A percentile compares a stretch with the other conserved stretches of the same genome.
Conservation (phyloP, 441 rosid species). For the Euphorbia corollata region DNA sequence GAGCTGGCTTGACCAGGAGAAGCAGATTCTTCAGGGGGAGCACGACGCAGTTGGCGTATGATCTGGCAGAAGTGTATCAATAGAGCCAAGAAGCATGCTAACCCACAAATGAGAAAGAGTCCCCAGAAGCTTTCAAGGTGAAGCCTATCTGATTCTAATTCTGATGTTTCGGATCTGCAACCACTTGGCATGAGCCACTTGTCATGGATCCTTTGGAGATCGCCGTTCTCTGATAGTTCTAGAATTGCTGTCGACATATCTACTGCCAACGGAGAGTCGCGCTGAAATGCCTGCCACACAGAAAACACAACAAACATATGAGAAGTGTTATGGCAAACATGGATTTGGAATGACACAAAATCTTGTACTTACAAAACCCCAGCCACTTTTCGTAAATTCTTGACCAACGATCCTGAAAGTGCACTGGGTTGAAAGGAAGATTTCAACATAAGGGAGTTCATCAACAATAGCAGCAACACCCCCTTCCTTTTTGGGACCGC, state of each 20-base stretch:
- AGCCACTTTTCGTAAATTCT: background rate
- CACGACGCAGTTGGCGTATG: conserved; percentile 22
- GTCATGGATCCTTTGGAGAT: conserved; percentile 2
- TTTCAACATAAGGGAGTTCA: background rate
- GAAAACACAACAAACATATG: too few relatives aligned
- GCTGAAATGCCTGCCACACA: background rate
- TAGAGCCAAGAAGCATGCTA: conserved; percentile 66
- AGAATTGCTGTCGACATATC: conserved; percentile 5
- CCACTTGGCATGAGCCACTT: conserved; percentile 33
- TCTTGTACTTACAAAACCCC: background rate
- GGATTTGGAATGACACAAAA: too few relatives aligned
- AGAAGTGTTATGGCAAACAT: too few relatives aligned
- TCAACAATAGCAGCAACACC: background rate
- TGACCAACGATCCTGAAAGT: background rate
- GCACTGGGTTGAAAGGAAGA: background rate
- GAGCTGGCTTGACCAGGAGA: conserved; percentile 24
- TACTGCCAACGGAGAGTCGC: background rate
- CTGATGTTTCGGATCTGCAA: conserved; percentile 52
- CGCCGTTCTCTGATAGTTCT: background rate
- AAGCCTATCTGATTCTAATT: conserved; percentile 62
- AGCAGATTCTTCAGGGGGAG: conserved; percentile 26
- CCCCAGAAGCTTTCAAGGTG: conserved; percentile 81
- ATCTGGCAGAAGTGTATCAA: conserved; percentile 48
- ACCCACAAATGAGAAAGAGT: conserved; percentile 64
- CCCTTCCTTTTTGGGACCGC: background rate